Base-by-base conservation (phyloP, 2,329 filamentous ascomycete species). In the Diplodia intermedia region DNA sequence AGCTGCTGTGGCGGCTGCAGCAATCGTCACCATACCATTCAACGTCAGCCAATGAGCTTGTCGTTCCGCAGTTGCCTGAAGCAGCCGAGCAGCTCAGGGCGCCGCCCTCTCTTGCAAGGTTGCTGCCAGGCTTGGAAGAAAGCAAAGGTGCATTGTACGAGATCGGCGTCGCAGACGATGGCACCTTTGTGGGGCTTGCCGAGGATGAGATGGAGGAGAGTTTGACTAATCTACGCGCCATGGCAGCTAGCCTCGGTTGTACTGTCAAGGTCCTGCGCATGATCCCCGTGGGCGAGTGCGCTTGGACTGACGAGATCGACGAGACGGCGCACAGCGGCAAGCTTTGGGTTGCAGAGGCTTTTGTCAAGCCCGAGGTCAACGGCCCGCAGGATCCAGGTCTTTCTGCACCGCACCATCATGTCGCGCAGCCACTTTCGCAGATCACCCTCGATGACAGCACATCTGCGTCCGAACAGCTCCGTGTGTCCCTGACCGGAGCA, bases 81-180 rank as follows among this genome's bases (percentile, higher is more conserved):
- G 83, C 85, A 9, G 77, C 82, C 8, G 88, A 89, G 70, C 82
- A 90, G 50, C 82, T 93, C 7, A 88, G 82, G 29, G 79, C 81
- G 15, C 83, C 83, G 40, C 81, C 82, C 29, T 83, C 84, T 71
- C 85, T 86, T 8, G 82, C 82, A 52, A 85, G 83, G 61, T 79
- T 89, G 38, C 79, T 89, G 14, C 86, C 94, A 2, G 93, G 95
- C 0, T 82, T 99, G 9, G 94, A 98, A 76, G 94, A 97, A 77
- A 97, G 93, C 18, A 90, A 92, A 72, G 95, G 95, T 5, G 95
- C 95, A 0, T 80, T 98, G 61, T 99, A 99, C 73, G 94, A 99
- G 78, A 97, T 99, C 77, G 95, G 95, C 0, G 93, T 99, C 11
- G 91, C 94, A 33, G 95, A 99, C 77, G 93, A 98, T 80, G 95